Evolutionary conservation across 495 filamentous ascomycete genomes (phyloP).

Genomic region (Neurospora intermedia): DNA sequence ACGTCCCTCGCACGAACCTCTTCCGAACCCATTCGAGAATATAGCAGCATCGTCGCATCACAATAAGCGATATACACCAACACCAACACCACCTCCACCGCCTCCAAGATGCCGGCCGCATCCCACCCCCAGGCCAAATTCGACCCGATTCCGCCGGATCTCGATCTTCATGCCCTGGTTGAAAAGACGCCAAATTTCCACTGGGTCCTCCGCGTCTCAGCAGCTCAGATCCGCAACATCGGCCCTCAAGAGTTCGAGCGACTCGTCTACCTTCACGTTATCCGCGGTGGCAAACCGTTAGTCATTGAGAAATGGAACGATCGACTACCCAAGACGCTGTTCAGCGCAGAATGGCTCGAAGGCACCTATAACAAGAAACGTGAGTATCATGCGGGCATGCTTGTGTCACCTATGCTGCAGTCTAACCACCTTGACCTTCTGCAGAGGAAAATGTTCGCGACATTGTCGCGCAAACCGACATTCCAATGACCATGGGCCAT

Average conservation of each 20-base stretch:
- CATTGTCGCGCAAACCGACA: slow-evolving; percentile 53
- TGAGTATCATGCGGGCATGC: slow-evolving; percentile 25
- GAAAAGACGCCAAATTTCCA: slow-evolving; percentile 72
- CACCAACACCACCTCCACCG: neutral
- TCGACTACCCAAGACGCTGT: slow-evolving; percentile 55
- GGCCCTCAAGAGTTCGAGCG: slow-evolving; percentile 68
- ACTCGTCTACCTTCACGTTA: slow-evolving; percentile 65
- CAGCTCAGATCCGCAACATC: slow-evolving; percentile 59
- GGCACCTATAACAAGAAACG: slow-evolving; percentile 62
- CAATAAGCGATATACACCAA: neutral
- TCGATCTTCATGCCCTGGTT: slow-evolving; percentile 65
- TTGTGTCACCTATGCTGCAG: neutral
- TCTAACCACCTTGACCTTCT: neutral
- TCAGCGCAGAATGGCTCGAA: slow-evolving; percentile 69
- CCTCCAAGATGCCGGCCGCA: slow-evolving; percentile 51
- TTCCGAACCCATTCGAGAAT: neutral
- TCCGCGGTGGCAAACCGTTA: slow-evolving; percentile 72
- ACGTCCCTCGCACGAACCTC: neutral
- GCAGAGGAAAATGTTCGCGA: slow-evolving; percentile 60
- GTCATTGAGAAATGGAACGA: slow-evolving; percentile 79
- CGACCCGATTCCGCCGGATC: slow-evolving; percentile 71
- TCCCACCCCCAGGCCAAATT: slow-evolving; percentile 62
- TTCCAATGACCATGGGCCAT: slow-evolving; percentile 73
- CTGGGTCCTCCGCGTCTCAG: slow-evolving; percentile 65
- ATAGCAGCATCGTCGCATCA: neutral